Evolutionary conservation across 345 rosid genomes (phyloP).

Genomic region (Leavenworthia alabamica): DNA sequence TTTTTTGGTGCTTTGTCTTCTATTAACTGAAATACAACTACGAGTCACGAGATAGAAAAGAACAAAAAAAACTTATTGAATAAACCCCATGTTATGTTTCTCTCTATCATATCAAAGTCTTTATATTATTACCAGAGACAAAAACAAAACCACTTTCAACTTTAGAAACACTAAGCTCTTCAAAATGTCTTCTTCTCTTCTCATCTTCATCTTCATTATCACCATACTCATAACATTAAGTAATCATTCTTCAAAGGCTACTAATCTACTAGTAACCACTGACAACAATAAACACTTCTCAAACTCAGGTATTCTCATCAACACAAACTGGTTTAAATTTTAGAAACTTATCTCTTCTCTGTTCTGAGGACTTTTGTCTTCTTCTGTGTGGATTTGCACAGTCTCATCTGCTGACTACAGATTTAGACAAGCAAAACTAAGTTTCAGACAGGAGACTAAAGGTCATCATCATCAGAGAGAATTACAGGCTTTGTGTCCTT

Average conservation of each 20-base stretch:
- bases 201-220: constrained; percentile 20
- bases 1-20: neutral
- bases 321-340: neutral
- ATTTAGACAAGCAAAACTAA: constrained; percentile 28
- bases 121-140: neutral
- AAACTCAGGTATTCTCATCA: constrained; percentile 14
- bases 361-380: neutral
- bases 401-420: constrained; percentile 62
- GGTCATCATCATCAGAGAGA: constrained; percentile 43
- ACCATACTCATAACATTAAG: constrained; percentile 7
- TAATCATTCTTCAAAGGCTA: constrained; percentile 3
- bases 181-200: constrained; percentile 22
- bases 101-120: neutral
- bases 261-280: neutral
- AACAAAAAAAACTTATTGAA: constrained; percentile 11
- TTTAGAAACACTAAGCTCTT: neutral
- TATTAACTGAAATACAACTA: constrained; percentile 1
- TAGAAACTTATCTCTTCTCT: neutral
- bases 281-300: neutral
- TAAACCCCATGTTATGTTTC: neutral
- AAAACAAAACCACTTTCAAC: neutral
- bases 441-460: constrained; percentile 41
- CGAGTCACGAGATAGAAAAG: constrained; percentile 26
- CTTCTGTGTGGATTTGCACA: constrained; percentile 26
- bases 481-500: constrained; percentile 43